Percentiles rank a stretch among this genome's conserved stretches.
Evolutionary conservation across 2,329 filamentous ascomycete genomes (phyloP).

Genomic region (Pyrenophora graminea): DNA sequence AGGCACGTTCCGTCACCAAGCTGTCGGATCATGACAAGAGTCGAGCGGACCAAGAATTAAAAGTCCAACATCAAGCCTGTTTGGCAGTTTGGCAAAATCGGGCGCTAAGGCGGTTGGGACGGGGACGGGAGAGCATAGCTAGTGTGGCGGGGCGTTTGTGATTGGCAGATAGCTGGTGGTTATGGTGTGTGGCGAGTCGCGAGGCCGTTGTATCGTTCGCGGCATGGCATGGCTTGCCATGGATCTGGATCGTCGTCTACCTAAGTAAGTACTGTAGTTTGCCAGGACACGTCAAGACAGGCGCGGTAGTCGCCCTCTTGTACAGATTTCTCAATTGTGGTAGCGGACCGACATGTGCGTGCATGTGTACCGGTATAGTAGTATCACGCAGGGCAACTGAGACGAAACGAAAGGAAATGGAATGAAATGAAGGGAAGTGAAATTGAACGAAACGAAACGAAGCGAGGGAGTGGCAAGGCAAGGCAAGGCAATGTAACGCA

Average conservation of each 20-base stretch:
- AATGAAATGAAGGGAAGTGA: no score
- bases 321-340: slow-evolving; percentile 6
- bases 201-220: not conserved
- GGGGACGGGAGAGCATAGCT: not conserved
- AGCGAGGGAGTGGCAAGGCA: slow-evolving; percentile 14
- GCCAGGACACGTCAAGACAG: no score
- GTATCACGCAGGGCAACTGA: no score
- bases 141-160: not conserved
- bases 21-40: not conserved
- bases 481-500: slow-evolving; percentile 19
- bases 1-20: slow-evolving; percentile 3
- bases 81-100: slow-evolving; percentile 2
- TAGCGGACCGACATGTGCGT: no score
- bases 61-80: slow-evolving; percentile 9
- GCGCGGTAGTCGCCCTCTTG: slow-evolving; percentile 16
- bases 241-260: no score
- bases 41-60: slow-evolving; percentile 4
- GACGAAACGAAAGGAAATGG: no score
- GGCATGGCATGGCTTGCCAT: no score
- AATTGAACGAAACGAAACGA: not conserved
- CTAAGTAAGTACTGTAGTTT: no score
- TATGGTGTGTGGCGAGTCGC: not conserved
- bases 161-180: not conserved
- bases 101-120: slow-evolving; percentile 2
- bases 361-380: no score